Percentiles rank a stretch among this genome's conserved stretches.
Conservation (phyloP, 257 asterid genomes). For the Fraxinus americana region DNA sequence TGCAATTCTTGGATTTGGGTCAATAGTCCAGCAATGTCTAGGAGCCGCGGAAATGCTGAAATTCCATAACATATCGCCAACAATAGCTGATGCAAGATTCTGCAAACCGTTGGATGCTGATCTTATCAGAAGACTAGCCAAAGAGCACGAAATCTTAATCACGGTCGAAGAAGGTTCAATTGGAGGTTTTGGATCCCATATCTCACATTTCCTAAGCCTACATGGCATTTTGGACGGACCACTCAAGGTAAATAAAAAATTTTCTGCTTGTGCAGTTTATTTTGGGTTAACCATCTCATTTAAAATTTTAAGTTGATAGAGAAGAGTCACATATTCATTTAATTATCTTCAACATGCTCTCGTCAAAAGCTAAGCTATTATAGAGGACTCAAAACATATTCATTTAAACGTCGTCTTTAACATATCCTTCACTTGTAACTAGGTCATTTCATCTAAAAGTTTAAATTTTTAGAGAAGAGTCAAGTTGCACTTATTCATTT, state of each 20-base stretch:
- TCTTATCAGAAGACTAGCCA: conserved; percentile 44
- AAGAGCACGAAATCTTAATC: conserved; percentile 49
- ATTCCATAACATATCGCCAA: conserved; percentile 29
- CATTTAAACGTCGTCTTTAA: neutral
- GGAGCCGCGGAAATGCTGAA: conserved; percentile 46
- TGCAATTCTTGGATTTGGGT: conserved; percentile 49
- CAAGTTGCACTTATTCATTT: neutral
- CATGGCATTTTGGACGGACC: conserved; percentile 49
- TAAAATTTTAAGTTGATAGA: too few species aligned
- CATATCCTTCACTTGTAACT: neutral
- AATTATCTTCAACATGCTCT: too few species aligned
- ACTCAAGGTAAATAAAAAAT: conserved; percentile 34
- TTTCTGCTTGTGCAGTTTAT: neutral
- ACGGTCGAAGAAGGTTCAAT: conserved; percentile 54
- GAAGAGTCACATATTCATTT: neutral
- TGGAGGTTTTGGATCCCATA: conserved; percentile 58
- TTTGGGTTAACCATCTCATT: neutral
- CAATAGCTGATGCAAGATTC: conserved; percentile 53
- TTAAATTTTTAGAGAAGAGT: neutral
- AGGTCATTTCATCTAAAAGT: neutral
- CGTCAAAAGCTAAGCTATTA: neutral
- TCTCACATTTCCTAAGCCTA: conserved; percentile 45
- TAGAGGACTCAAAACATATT: too few species aligned
- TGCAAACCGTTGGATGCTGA: conserved; percentile 54
- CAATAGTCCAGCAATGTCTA: conserved; percentile 46